Evolutionary conservation across 805 yeast genomes (phyloP).

Genomic region (Metschnikowia arizonensis): DNA sequence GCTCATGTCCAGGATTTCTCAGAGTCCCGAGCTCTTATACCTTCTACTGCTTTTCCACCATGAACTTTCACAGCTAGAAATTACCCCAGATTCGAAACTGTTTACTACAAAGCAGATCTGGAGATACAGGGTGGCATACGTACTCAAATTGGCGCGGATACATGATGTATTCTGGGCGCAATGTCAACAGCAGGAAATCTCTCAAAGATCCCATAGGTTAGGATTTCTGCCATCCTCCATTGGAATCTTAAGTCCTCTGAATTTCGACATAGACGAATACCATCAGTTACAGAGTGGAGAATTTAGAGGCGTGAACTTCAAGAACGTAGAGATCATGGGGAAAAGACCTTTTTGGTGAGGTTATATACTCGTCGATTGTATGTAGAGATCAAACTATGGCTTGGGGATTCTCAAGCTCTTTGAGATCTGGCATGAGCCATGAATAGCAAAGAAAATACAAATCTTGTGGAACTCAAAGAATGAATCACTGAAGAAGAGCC

Average conservation of each 20-base stretch:
- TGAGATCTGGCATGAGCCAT: constrained; percentile 89
- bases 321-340: constrained; percentile 18
- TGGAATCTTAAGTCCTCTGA: constrained; percentile 38
- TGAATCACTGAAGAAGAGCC: constrained; percentile 51
- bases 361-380: background rate
- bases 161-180: constrained; percentile 38
- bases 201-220: constrained; percentile 29
- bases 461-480: constrained; percentile 73
- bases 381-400: constrained; percentile 37
- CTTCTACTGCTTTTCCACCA: constrained; percentile 30
- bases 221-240: constrained; percentile 23
- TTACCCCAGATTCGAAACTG: constrained; percentile 17
- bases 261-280: constrained; percentile 28
- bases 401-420: constrained; percentile 91
- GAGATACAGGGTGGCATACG: constrained; percentile 21
- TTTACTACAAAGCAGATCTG: constrained; percentile 9
- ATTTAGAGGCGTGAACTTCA: constrained; percentile 23
- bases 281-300: constrained; percentile 26
- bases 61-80: constrained; percentile 29
- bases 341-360: background rate
- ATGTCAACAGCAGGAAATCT: constrained; percentile 27
- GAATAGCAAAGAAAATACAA: constrained; percentile 58
- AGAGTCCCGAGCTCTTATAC: constrained; percentile 28
- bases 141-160: constrained; percentile 23
- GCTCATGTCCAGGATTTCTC: constrained; percentile 22